Conservation (phyloP, 2,329 filamentous ascomycete species). For the Penicillium sp. region DNA sequence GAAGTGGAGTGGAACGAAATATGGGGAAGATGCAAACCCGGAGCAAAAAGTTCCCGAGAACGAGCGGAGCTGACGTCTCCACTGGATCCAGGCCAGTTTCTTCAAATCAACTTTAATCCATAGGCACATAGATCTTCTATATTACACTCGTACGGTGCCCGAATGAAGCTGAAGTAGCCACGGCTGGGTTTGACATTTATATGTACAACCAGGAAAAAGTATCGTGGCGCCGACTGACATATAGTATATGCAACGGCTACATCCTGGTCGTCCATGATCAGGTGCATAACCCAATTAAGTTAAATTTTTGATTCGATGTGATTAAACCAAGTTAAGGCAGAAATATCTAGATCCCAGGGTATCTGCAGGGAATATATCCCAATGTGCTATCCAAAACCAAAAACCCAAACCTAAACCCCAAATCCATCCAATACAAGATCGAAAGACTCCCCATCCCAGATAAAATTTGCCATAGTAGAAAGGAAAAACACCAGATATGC, state of each 20-base stretch:
- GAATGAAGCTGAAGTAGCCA: too few species aligned
- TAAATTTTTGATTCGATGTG: background rate
- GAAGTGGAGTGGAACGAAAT: background rate
- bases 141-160: too few species aligned
- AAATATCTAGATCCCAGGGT: constrained; percentile 3
- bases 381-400: background rate
- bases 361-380: background rate
- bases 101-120: background rate
- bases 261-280: too few species aligned
- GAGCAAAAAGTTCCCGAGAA: constrained; percentile 19
- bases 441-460: background rate
- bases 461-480: background rate
- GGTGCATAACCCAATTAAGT: background rate
- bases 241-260: too few species aligned
- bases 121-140: background rate
- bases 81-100: constrained; percentile 8
- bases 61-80: constrained; percentile 6
- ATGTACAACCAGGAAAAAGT: too few species aligned
- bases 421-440: background rate
- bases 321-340: background rate
- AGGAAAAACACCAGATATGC: background rate
- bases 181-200: too few species aligned
- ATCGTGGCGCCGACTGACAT: too few species aligned
- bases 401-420: background rate
- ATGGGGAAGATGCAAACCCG: constrained; percentile 12